Evolutionary conservation across 2,329 filamentous ascomycete species (phyloP), one percentile per base, ranked within the genome.

Genomic region (Xylaria sp.): DNA sequence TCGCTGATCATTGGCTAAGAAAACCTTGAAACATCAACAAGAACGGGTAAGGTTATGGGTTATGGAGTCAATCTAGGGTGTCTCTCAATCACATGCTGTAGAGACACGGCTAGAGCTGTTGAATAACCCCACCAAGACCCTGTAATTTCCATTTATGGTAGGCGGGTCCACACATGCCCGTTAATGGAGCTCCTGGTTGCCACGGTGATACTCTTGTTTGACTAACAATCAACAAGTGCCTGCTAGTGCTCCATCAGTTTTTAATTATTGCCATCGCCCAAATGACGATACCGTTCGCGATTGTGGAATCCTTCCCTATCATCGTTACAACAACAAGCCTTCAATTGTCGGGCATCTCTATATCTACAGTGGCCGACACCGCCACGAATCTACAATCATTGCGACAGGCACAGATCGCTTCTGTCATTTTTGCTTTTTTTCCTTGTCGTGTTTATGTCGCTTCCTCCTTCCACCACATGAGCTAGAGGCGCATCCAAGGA

Each of bases 381-480:
- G 15, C 30, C 18, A 32, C 46, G 2, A 58, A 25, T 46, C 43
- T 36, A 43, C 48, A 20, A 30, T 34, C 34, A 7, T 18, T 20
- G n/a, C 52, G 20, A 60, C 52, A 65, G 43, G 34, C 25, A 58
- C 25, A 20, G 48, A 23, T 28, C 43, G n/a, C 28, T 46, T 36
- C 2, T 55, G 34, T 41, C 59, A 15, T 60, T 55, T 45, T n/a
- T 36, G 45, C 62, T 63, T 46, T 25, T 59, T 39, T 34, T 20
- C 28, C n/a, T 46, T 56, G 36, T 45, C 55, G 59, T 71, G 67
- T 75, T 75, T 72, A 74, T 74, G 73, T 70, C 66, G 55, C 67
- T 56, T n/a, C 32, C 25, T 55, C 50, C 41, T 20, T 60, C 46
- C 50, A 36, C 53, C 18, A 18, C 50, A 4, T 46, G 58, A 65